Conservation (phyloP, 495 filamentous ascomycete species). For the Aspergillus ellipticus region DNA sequence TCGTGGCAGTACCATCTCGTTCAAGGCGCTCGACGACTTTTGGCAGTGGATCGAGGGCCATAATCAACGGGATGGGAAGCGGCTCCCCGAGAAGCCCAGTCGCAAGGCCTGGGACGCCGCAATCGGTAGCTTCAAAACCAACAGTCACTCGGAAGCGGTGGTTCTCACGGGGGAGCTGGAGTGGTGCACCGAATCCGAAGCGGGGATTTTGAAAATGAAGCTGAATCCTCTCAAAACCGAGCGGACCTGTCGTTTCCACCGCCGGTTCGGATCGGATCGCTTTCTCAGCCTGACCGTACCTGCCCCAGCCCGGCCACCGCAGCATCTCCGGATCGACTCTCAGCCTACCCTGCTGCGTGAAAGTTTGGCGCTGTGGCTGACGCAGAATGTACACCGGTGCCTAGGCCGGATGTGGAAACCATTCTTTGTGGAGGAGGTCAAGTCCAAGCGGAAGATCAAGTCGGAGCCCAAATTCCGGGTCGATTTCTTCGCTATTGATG, state of each 20-base stretch:
- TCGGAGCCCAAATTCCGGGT: slow-evolving; percentile 35
- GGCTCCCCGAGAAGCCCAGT: slow-evolving; percentile 37
- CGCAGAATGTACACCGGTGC: slow-evolving; percentile 36
- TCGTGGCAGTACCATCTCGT: slow-evolving; percentile 19
- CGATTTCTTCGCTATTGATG: slow-evolving; percentile 53
- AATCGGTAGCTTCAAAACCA: slow-evolving; percentile 28
- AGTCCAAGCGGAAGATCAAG: slow-evolving; percentile 31
- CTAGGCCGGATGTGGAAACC: slow-evolving; percentile 46
- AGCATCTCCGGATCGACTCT: slow-evolving; percentile 21
- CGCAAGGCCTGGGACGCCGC: slow-evolving; percentile 43
- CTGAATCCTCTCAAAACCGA: slow-evolving; percentile 44
- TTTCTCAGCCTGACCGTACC: slow-evolving; percentile 45
- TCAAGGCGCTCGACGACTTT: slow-evolving; percentile 32
- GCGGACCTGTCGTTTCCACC: slow-evolving; percentile 43
- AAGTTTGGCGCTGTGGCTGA: slow-evolving; percentile 40
- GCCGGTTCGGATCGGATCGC: slow-evolving; percentile 47
- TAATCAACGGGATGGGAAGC: slow-evolving; percentile 23
- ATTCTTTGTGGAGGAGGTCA: slow-evolving; percentile 43
- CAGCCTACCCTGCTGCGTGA: slow-evolving; percentile 31
- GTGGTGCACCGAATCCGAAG: slow-evolving; percentile 32
- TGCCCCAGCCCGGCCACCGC: slow-evolving; percentile 31
- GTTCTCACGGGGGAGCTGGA: slow-evolving; percentile 40
- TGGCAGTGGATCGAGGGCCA: slow-evolving; percentile 37
- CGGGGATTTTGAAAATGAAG: slow-evolving; percentile 38
- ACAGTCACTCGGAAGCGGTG: slow-evolving; percentile 38